These are phyloP conservation scores for Blechomonas ayalai DNA, from an alignment of 208 protist species.

Conservation along the genomic window DNA sequence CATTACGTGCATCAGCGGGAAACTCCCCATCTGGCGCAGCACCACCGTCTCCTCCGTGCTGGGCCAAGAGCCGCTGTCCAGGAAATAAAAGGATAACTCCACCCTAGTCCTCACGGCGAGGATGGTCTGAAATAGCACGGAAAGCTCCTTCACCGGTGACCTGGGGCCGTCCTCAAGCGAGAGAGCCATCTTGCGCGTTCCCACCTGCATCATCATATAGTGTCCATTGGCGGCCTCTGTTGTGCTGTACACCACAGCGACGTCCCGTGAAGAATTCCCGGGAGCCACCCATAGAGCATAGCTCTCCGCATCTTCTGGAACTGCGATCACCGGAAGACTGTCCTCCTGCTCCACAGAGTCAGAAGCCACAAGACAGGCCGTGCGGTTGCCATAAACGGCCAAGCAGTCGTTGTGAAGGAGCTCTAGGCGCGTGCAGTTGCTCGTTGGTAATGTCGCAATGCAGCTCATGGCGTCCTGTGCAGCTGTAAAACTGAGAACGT, in stretches of 20 bases:
- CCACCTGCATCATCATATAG: too few species aligned
- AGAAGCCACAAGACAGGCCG: constrained; percentile 19
- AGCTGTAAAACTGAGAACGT: neutral
- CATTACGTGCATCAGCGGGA: too few species aligned
- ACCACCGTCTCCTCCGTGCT: too few species aligned
- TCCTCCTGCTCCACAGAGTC: neutral
- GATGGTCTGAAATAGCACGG: constrained; percentile 29
- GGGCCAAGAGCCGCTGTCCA: constrained; percentile 18
- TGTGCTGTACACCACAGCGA: too few species aligned
- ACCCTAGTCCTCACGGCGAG: constrained; percentile 20
- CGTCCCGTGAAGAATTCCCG: neutral
- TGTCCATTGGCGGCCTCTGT: too few species aligned
- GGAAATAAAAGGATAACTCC: constrained; percentile 22
- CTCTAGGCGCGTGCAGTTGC: constrained; percentile 32
- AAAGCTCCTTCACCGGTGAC: constrained; percentile 15
- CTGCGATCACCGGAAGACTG: constrained; percentile 11
- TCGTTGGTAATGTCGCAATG: constrained; percentile 36
- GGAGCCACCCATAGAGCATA: constrained; percentile 42
- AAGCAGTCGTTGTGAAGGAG: constrained; percentile 18
- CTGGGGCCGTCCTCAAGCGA: constrained; percentile 5
- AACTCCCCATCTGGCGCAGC: too few species aligned
- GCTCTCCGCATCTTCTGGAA: constrained; percentile 11
- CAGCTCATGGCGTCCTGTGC: constrained; percentile 9
- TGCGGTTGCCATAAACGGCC: constrained; percentile 27
- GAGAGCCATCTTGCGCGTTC: neutral